These are phyloP conservation scores for Botrytis aclada DNA, from an alignment of 2,329 filamentous ascomycete species.

Conservation along the genomic window DNA sequence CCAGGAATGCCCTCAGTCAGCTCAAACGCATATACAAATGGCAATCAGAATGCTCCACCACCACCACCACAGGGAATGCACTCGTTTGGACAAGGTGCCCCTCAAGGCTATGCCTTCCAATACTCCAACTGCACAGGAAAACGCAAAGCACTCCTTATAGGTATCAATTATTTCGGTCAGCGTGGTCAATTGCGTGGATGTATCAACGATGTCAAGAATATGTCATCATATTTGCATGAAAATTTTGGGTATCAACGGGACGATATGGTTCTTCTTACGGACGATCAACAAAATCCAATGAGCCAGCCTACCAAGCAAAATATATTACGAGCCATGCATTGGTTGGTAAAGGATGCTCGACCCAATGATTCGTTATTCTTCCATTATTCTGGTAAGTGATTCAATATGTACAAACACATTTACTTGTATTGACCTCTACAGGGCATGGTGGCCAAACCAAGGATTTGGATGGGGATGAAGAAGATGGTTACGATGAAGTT, in stretches of 20 bases:
- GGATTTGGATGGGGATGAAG: conserved; percentile 75
- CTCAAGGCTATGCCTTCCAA: conserved; percentile 76
- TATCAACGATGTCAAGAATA: conserved; percentile 97
- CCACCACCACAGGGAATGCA: conserved; percentile 68
- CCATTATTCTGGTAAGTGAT: conserved; percentile 79
- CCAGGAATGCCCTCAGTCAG: conserved; percentile 44
- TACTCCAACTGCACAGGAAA: conserved; percentile 89
- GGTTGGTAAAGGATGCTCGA: conserved; percentile 89
- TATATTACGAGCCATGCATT: conserved; percentile 94
- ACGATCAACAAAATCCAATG: conserved; percentile 96
- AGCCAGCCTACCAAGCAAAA: conserved; percentile 96
- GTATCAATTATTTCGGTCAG: conserved; percentile 96
- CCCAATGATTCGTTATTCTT: conserved; percentile 96
- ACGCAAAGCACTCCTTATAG: conserved; percentile 85
- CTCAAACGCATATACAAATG: conserved; percentile 55
- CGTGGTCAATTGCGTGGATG: conserved; percentile 86
- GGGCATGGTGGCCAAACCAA: conserved; percentile 79
- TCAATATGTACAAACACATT: conserved; percentile 22
- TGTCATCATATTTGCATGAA: conserved; percentile 85
- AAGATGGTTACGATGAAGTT: conserved; percentile 79
- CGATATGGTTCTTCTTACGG: conserved; percentile 95
- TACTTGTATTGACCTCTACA: conserved; percentile 35
- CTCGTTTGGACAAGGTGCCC: conserved; percentile 76
- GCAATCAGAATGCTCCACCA: conserved; percentile 57
- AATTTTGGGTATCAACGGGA: conserved; percentile 90